phyloP scores from a whole-genome alignment of 2,329 filamentous ascomycete genomes.

The Plenodomus lindquistii region DNA sequence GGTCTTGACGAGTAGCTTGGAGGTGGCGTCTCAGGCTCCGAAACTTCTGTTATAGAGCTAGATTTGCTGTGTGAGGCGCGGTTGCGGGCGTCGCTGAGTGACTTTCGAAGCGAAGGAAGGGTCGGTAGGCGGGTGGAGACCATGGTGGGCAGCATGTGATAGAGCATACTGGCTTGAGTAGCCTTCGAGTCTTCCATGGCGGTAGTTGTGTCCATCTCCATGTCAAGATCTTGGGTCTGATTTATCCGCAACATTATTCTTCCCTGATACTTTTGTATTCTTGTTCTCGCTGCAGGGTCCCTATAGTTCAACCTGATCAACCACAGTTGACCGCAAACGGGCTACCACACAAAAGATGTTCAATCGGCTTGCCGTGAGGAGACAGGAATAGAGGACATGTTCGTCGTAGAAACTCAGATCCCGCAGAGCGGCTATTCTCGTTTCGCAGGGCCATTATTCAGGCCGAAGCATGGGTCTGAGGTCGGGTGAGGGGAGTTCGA shows the following conservation, averaged over 20 bases:
- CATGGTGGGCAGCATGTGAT: slow-evolving; percentile 58
- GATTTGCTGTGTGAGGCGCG: slow-evolving; percentile 21
- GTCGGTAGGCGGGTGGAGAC: slow-evolving; percentile 57
- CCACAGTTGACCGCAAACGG: slow-evolving; percentile 10
- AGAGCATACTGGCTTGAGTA: slow-evolving; percentile 51
- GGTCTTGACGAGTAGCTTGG: slow-evolving; percentile 38
- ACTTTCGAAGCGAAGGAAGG: slow-evolving; percentile 53
- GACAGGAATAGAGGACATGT: slow-evolving; percentile 1
- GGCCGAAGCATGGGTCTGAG: slow-evolving; percentile 8
- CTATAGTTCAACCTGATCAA: not conserved
- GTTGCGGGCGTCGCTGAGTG: slow-evolving; percentile 32
- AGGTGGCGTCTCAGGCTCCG: slow-evolving; percentile 42
- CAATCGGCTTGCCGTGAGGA: not conserved
- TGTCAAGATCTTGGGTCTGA: not conserved
- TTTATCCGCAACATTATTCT: slow-evolving; percentile 8
- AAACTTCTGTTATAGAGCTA: slow-evolving; percentile 18
- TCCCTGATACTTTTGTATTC: not conserved
- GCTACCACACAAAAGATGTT: not conserved
- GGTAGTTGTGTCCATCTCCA: slow-evolving; percentile 9
- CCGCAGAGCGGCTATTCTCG: slow-evolving; percentile 17
- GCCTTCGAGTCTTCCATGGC: slow-evolving; percentile 16
- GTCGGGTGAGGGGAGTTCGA: slow-evolving; percentile 1
- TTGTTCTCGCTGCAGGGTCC: not conserved
- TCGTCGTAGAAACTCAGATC: slow-evolving; percentile 1
- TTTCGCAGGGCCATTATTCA: slow-evolving; percentile 13